Base-by-base conservation (phyloP, 352 stramenopile genomes). In the Globisporangium nagaii region DNA sequence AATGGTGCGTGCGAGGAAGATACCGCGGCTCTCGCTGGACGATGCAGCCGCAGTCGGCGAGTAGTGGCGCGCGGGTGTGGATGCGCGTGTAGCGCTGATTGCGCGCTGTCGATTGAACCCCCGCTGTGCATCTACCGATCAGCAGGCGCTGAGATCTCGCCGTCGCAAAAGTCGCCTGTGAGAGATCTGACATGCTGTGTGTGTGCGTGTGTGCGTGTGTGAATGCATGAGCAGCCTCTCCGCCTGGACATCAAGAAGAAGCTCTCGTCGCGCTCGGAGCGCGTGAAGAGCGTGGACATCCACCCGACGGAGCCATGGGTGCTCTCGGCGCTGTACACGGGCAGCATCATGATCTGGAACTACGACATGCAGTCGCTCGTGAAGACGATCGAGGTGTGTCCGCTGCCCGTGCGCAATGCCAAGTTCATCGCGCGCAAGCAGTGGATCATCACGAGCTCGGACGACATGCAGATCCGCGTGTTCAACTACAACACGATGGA, bases 401-500 rank as follows among this genome's bases (percentile, higher is more conserved):
- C 96, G 31, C 73, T 98, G 10, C 97, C 97, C 2, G 93, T 99
- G 15, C 90, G 97, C 30, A 88, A 88, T 46, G 82, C 79, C 70
- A 88, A 88, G 67, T 99, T 99, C 68, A 88, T 99, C 52, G 88
- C 90, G 31, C 88, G 96, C 20, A 99, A 99, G 70, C 94, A 98
- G 73, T 99, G 96, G 96, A 95, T 99, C 73, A 65, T 99, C 15
- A 86, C 93, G 31, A 92, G 80, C 34, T 95, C 78, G 31, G 96
- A 99, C 71, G 96, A 99, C 68, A 98, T 99, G 93, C 79, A 96
- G 59, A 65, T 99, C 45, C 86, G 97, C 40, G 88, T 99, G 20
- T 99, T 98, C 79, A 99, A 99, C 76, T 99, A 99, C 85, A 99
- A 99, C 69, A 99, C 97, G 32, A 97, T 98, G 86, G 97, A 99